Evolutionary conservation across 768 basidiomycete species (phyloP).

Genomic region (Hemileccinum rubropunctum): DNA sequence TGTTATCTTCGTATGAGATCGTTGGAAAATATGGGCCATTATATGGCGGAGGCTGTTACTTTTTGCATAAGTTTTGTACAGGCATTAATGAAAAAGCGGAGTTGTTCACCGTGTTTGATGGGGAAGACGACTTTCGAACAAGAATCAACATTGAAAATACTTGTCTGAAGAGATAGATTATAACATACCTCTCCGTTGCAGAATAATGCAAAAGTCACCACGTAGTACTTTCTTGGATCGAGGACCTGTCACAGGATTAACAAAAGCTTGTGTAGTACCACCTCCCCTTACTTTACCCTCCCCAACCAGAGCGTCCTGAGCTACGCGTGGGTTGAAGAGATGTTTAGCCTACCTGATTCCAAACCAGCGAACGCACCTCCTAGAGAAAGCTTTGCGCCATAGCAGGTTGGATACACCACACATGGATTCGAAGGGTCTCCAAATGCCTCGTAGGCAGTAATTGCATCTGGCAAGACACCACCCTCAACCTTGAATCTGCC

Average conservation of each 20-base stretch:
- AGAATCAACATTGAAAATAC: background rate
- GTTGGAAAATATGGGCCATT: conserved; percentile 59
- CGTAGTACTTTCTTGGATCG: conserved; percentile 50
- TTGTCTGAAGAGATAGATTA: background rate
- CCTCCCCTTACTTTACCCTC: conserved; percentile 40
- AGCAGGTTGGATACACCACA: conserved; percentile 53
- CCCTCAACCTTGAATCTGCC: conserved; percentile 52
- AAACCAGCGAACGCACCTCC: conserved; percentile 38
- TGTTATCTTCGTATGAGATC: conserved; percentile 58
- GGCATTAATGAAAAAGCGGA: background rate
- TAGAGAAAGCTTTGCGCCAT: conserved; percentile 44
- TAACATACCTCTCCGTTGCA: conserved; percentile 54
- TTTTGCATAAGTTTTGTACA: too few relatives aligned
- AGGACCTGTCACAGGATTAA: conserved; percentile 36
- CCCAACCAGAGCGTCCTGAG: conserved; percentile 47
- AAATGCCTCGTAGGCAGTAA: conserved; percentile 57
- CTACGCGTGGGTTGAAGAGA: conserved; percentile 23
- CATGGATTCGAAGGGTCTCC: conserved; percentile 52
- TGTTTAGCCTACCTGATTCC: conserved; percentile 26
- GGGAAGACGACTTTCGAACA: conserved; percentile 47
- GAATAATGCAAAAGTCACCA: conserved; percentile 57
- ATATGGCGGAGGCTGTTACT: conserved; percentile 51
- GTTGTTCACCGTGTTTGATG: conserved; percentile 51
- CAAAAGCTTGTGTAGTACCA: background rate
- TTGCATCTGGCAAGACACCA: conserved; percentile 51